Base-by-base conservation (phyloP, 2,329 filamentous ascomycete genomes). In the Aspergillus calidoustus region DNA sequence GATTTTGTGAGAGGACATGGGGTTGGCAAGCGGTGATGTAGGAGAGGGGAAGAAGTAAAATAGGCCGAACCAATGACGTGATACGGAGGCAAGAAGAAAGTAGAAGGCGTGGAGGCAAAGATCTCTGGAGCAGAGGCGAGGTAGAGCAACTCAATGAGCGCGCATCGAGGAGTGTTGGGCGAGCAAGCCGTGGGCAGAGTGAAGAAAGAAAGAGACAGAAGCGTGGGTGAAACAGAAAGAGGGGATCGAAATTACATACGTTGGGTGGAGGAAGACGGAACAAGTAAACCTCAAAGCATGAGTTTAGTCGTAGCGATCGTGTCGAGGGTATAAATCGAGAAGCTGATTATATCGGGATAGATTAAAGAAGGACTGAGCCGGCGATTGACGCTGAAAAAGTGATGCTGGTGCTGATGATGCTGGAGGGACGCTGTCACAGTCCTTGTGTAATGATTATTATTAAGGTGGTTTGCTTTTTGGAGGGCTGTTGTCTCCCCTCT, bases 241-340 rank as follows among this genome's bases (percentile, higher is more conserved):
- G 50, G 34, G 56, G 54, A 62, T 31, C 56, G 54, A 54, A 63
- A 56, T 61, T 55, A 68, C 66, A 66, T 66, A 68, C 63, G 64
- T 64, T 65, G 64, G 64, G 66, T 66, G 66, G 67, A 67, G 31
- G 61, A 62, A 60, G 58, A 62, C 57, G 57, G 64, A 57, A 64
- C 59, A 64, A 61, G 48, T 60, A 59, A 63, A 64, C 52, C 65
- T 70, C 67, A 68, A 54, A 68, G 66, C 67, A 69, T 68, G 67
- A 64, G 64, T 58, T 65, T 68, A 25, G 50, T 61, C 61, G 67
- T 65, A 61, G 56, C 61, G 62, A 67, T 68, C 59, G 67, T 65
- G 59, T 63, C 60, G 43, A 62, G 50, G 60, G 57, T 34, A 59
- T 57, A 57, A 49, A 59, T 60, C 52, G 56, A 41, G 59, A 63